Percentiles rank a stretch among this genome's conserved stretches.
These are phyloP conservation scores for Suillus lakei DNA, from an alignment of 768 basidiomycete species.

Conservation along the genomic window DNA sequence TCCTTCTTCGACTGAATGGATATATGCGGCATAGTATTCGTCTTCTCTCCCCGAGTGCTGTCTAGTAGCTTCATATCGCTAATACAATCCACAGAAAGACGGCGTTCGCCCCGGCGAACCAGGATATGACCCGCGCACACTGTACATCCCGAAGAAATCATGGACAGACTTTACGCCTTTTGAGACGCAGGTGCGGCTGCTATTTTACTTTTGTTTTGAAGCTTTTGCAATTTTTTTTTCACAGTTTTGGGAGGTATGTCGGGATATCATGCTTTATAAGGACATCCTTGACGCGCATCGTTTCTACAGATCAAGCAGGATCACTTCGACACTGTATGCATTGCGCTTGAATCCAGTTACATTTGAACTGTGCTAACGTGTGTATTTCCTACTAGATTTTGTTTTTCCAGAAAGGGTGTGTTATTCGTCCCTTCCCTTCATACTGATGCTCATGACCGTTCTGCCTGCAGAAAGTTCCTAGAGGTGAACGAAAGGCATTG, in stretches of 20 bases:
- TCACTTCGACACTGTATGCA: slow-evolving; percentile 87
- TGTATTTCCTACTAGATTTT: slow-evolving; percentile 55
- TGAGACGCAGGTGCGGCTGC: slow-evolving; percentile 74
- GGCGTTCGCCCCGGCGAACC: slow-evolving; percentile 76
- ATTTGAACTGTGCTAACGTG: neutral
- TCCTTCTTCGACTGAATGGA: neutral
- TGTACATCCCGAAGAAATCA: slow-evolving; percentile 74
- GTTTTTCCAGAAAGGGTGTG: slow-evolving; percentile 97
- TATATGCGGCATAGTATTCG: neutral
- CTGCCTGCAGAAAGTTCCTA: slow-evolving; percentile 69
- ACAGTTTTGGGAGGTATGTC: slow-evolving; percentile 76
- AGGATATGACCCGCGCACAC: slow-evolving; percentile 88
- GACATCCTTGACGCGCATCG: slow-evolving; percentile 23
- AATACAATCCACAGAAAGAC: slow-evolving; percentile 65
- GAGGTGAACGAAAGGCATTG: slow-evolving; percentile 50
- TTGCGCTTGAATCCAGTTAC: neutral
- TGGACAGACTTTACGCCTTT: slow-evolving; percentile 93
- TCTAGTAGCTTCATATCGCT: neutral
- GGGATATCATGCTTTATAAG: neutral
- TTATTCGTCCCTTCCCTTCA: slow-evolving; percentile 13
- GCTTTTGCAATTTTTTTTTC: slow-evolving; percentile 9
- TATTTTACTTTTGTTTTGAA: neutral
- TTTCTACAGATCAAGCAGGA: slow-evolving; percentile 89
- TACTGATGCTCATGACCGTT: slow-evolving; percentile 3
- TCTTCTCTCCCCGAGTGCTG: slow-evolving; percentile 7